Evolutionary conservation across 352 stramenopile species (phyloP), one percentile per base, ranked within the genome.

Genomic region (Pythium phragmiticola): DNA sequence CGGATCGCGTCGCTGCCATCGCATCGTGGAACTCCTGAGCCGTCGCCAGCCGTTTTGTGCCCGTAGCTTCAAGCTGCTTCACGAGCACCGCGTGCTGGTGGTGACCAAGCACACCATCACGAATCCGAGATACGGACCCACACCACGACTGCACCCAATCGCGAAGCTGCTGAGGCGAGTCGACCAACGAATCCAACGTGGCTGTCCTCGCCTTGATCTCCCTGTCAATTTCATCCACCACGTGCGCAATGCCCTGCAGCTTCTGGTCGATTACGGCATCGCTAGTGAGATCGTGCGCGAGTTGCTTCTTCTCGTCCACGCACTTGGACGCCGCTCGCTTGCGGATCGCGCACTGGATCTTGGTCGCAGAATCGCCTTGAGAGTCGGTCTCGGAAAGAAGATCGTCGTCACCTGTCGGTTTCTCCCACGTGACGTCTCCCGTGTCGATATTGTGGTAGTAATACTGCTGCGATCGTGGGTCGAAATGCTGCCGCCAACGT

Each of bases 301-400:
- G 48, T 9, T 58, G 60, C 21, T 74, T 69, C 33, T 73, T 78
- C 4, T 45, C 58, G 13, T 75, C 68, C 12, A 77, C 71, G 0
- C 42, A 43, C 23, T 72, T 76, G 2, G 70, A 54, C 0, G 82
- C 75, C 2, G 70, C 58, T 1, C 69, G 65, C 49, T 82, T 77
- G 12, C 82, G 64, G 23, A 80, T 68, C 9, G 72, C 73, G 50
- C 78, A 89, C 54, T 91, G 82, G 41, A 91, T 91, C 8, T 69
- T 74, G 4, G 82, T 46, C 5, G 76, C 79, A 9, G 75, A 75
- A 9, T 69, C 57, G 8, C 78, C 73, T 19, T 65, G 73, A 33
- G 67, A 68, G 37, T 70, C 68, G 12, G 59, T 63, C 47, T 74
- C 58, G 6, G 46, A 41, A 12, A 57, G 56, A 7, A 65, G 54